Evolutionary conservation across 2,329 filamentous ascomycete genomes (phyloP).

Genomic region (Cladosporium oxysporum): DNA sequence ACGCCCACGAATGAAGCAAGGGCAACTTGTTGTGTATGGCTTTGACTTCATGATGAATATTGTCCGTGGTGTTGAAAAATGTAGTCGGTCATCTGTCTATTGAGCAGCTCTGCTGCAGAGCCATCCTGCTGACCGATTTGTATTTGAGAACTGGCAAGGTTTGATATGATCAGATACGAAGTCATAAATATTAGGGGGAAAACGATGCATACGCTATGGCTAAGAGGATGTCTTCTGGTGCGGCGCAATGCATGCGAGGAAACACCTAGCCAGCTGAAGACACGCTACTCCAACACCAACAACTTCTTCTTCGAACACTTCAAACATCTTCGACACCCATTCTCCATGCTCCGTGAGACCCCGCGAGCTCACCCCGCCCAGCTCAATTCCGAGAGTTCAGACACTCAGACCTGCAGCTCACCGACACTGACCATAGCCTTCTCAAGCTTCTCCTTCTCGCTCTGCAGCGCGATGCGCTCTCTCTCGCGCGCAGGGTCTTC

Average conservation of each 20-base stretch:
- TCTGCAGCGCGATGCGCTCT: slow-evolving; percentile 30
- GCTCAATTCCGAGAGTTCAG: not conserved
- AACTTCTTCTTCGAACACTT: not conserved
- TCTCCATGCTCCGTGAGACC: not conserved
- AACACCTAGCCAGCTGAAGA: not conserved
- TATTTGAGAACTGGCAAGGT: not conserved
- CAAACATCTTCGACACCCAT: not conserved
- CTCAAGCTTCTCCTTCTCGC: slow-evolving; percentile 34
- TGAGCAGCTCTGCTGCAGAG: not conserved
- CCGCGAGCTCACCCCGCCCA: not conserved
- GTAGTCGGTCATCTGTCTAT: not conserved
- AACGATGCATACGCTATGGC: not conserved
- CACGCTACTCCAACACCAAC: not conserved
- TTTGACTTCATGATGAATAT: too few species aligned
- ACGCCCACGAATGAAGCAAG: not conserved
- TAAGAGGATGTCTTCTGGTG: not conserved
- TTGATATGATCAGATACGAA: not conserved
- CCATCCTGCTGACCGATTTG: not conserved
- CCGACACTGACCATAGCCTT: slow-evolving; percentile 28
- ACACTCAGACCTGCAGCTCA: slow-evolving; percentile 24
- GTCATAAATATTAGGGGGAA: not conserved
- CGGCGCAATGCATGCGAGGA: not conserved
- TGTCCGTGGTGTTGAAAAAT: not conserved
- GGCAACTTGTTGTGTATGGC: not conserved
- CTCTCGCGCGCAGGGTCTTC: slow-evolving; percentile 38